These are phyloP conservation scores for Verbena officinalis DNA, from an alignment of 257 asterid genomes.

Conservation along the genomic window DNA sequence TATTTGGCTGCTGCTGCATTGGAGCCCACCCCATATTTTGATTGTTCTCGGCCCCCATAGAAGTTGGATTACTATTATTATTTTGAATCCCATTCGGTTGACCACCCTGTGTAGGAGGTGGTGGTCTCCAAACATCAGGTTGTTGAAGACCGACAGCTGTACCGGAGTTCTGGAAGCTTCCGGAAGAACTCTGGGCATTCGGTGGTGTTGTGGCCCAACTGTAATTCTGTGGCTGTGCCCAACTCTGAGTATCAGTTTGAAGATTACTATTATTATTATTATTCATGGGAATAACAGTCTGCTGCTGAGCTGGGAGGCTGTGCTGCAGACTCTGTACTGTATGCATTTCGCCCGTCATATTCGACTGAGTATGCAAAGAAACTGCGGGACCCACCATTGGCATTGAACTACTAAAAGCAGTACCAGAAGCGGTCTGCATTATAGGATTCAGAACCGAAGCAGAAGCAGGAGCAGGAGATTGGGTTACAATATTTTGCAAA, in stretches of 20 bases:
- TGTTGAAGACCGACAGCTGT: conserved; percentile 53
- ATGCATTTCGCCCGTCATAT: conserved; percentile 45
- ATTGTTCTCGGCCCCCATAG: conserved; percentile 46
- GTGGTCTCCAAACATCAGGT: conserved; percentile 66
- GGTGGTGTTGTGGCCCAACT: conserved; percentile 56
- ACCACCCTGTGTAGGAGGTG: conserved; percentile 54
- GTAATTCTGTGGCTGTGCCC: conserved; percentile 56
- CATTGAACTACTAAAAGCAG: conserved; percentile 53
- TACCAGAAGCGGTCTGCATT: conserved; percentile 40
- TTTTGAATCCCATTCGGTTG: conserved; percentile 57
- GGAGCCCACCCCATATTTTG: conserved; percentile 67
- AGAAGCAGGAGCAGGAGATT: conserved; percentile 45
- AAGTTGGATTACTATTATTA: conserved; percentile 33
- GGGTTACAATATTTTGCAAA: conserved; percentile 40
- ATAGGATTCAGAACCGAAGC: conserved; percentile 50
- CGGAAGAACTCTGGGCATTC: conserved; percentile 52
- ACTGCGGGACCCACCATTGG: conserved; percentile 39
- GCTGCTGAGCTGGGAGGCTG: conserved; percentile 48
- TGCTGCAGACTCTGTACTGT: conserved; percentile 38
- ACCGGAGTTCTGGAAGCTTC: conserved; percentile 52
- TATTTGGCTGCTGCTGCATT: conserved; percentile 35
- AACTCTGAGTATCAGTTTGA: conserved; percentile 43
- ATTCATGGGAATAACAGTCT: conserved; percentile 44
- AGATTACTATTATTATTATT: too few species aligned
- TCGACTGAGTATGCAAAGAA: conserved; percentile 39